Conservation (phyloP, 2,329 filamentous ascomycete species). For the Calonectria fujianensis region DNA sequence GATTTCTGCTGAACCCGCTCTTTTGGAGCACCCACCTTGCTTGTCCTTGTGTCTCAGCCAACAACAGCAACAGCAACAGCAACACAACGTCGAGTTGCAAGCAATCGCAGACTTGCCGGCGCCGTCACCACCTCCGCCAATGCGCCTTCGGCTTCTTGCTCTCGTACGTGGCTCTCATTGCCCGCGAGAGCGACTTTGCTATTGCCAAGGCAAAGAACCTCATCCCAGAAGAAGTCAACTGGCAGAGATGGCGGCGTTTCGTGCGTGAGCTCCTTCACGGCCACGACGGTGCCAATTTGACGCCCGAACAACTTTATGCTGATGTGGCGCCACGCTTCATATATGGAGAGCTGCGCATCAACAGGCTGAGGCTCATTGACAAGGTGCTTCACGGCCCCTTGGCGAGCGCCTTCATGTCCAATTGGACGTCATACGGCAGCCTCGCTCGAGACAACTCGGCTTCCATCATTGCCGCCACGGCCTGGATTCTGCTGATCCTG, state of each 20-base stretch:
- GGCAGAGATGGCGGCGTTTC: slow-evolving; percentile 27
- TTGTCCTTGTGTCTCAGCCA: slow-evolving; percentile 11
- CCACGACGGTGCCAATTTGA: neutral
- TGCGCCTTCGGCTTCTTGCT: slow-evolving; percentile 34
- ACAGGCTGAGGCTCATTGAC: slow-evolving; percentile 37
- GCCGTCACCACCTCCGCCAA: slow-evolving; percentile 27
- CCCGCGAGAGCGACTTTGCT: slow-evolving; percentile 31
- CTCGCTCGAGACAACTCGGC: slow-evolving; percentile 67
- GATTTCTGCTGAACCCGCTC: slow-evolving; percentile 60
- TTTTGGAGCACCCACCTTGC: slow-evolving; percentile 61
- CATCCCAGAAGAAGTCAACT: slow-evolving; percentile 33
- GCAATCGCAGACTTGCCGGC: neutral
- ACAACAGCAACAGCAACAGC: too few species aligned
- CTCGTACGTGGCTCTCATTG: slow-evolving; percentile 33
- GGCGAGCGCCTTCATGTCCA: slow-evolving; percentile 50
- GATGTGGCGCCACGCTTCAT: slow-evolving; percentile 35
- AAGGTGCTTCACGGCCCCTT: slow-evolving; percentile 30
- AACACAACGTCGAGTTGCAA: neutral
- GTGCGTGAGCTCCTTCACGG: slow-evolving; percentile 27
- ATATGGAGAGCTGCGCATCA: slow-evolving; percentile 43
- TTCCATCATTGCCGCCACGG: slow-evolving; percentile 62
- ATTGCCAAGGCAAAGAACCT: slow-evolving; percentile 23
- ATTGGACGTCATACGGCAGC: slow-evolving; percentile 59
- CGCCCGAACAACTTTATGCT: slow-evolving; percentile 30
- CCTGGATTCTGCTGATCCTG: slow-evolving; percentile 66